Base-by-base conservation (phyloP, 352 stramenopile genomes). In the Globisporangium camurandrum region DNA sequence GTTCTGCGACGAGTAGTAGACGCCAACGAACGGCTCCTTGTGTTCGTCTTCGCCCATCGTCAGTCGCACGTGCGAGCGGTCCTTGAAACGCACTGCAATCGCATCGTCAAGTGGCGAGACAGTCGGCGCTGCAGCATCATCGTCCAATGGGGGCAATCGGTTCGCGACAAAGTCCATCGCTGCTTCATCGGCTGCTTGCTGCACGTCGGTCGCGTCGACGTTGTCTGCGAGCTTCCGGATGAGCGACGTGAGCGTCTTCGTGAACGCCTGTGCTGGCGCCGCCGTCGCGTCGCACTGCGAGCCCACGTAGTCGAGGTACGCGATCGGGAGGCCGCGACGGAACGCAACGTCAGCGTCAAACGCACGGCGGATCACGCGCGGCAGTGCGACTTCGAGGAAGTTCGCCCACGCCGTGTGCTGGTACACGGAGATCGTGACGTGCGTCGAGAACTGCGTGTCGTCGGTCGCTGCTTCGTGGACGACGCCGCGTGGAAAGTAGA, bases 391-490 rank as follows among this genome's bases (percentile, higher is more conserved):
- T 56, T 94, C 81, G 47, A 94, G 46, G 52, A 94, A 94, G 57
- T 94, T 93, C 9, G 79, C 79, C 84, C 84, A 94, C 17, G 84
- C 86, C 39, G 83, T 86, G 66, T 92, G 84, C 55, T 94, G 84
- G 48, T 94, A 94, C n/a, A 91, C 73, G 0, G 81, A 93, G 41
- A 94, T 78, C 1, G 84, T 93, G 51, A 94, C 77, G 54, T 94
- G 84, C 19, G 84, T 94, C 14, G 84, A 94, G 49, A 94, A 93
- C 47, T 82, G 39, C 30, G 74, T 65, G 20, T 86, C 61, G 36
- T 86, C 73, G 26, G 84, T 93, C 38, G 60, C 85, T 20, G 84
- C 84, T 58, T 94, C 68, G 50, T 94, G 84, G 19, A 94, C 59
- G 22, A 89, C 72, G 3, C 81, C 84, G 36, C 84, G 76, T 14